Evolutionary conservation across 306 rosid species (phyloP), one percentile per base, ranked within the genome.

Genomic region (Quercus wislizeni): DNA sequence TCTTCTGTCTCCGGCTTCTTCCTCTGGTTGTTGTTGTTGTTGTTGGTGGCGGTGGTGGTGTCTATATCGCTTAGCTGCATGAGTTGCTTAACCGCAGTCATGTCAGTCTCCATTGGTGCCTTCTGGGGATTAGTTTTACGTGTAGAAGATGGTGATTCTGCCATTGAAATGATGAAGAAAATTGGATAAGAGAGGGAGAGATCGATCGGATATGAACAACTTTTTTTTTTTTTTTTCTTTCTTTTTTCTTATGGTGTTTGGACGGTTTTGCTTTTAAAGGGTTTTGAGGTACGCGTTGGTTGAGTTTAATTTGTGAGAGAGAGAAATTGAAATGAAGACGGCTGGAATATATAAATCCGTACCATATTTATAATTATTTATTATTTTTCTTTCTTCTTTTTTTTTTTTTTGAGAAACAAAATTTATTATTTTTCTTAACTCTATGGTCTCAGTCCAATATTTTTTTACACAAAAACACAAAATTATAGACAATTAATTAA

Each of bases 61-160:
- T 90, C 91, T 69, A 80, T 89, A 27, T 84, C 81, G 83, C 89
- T 86, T 7, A 86, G 88, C 71, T 87, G 91, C 80, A 92, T 80
- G 41, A 90, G 88, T 43, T 81, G 85, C 62, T 79, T 68, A 12
- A 78, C 91, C 1, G 80, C 96, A 17, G 65, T 82, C 81, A 83
- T 61, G 0, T 89, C 91, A 11, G 75, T 64, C 71, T 79, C 84
- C 0, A 79, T 81, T 10, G 79, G 46, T n/a, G 15, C 55, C 65
- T 80, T 74, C 15, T 46, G 81, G 62, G 27, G 62, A 62, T 62
- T n/a, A 49, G 25, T 15, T 57, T 38, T 62, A 73, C n/a, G 21
- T 51, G 20, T 25, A 18, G 72, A 59, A 52, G 64, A 69, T 43
- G 55, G 73, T 52, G 76, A 67, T 73, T 68, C 67, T 13, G 74